Evolutionary conservation across 345 rosid genomes (phyloP), one percentile per base, ranked within the genome.

Genomic region (Citrus inodora): DNA sequence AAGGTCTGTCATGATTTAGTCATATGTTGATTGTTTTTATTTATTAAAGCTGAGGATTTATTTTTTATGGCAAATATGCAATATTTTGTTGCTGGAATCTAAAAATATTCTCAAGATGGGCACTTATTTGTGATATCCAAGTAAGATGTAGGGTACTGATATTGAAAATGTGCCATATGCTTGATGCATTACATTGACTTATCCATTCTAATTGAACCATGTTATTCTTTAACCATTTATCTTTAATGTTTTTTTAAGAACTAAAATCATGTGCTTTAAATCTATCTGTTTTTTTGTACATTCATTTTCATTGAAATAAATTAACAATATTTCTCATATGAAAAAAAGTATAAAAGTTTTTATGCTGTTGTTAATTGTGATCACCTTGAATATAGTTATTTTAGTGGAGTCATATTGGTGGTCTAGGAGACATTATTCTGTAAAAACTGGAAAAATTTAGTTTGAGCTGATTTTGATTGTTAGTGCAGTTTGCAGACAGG

Each of bases 1-100:
- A 95, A 95, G 98, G 99, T 95, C 40, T 76, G 80, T 80, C 70
- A 59, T 80, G 48, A 32, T 10, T 10, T 68, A 22, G 25, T 25
- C 28, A 56, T 72, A 48, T 71, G 9, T 55, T 30, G 58, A 58
- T 58, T 38, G 37, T 21, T 6, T 78, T 55, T 28, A 1, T 67
- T 38, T 25, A 14, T 37, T 22, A 60, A 46, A 32, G 28, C 22
- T 28, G 24, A 14, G 28, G 32, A 35, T 69, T 40, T 42, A 11
- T 35, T 59, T 76, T 76, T 59, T 56, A 30, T 33, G 66, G 64
- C 63, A 62, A 70, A 58, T 2, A 7, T n/a, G 8, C 28, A 28
- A 42, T 75, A 22, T 7, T 74, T 62, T 59, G 76, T 17, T 60
- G 7, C 24, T 38, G 35, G 33, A 59, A 59, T 73, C 35, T 35